These are phyloP conservation scores for Camellia granthamiana DNA, from an alignment of 148 eudicot species.

Conservation along the genomic window DNA sequence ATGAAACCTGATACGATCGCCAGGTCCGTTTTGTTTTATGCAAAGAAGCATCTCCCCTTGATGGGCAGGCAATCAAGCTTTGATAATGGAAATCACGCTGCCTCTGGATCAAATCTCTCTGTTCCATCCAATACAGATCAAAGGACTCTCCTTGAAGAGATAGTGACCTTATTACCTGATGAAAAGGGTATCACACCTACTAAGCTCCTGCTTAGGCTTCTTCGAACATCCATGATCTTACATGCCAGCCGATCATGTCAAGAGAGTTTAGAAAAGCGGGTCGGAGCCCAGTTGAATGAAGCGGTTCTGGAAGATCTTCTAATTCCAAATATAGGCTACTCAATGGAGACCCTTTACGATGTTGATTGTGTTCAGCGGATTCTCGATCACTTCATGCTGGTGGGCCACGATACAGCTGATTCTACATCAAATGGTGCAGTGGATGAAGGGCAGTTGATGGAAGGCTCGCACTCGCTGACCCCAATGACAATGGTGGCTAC, in stretches of 20 bases:
- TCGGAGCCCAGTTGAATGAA: constrained; percentile 51
- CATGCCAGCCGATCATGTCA: constrained; percentile 45
- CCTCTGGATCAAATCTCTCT: not conserved
- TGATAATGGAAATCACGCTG: constrained; percentile 16
- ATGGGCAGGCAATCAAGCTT: constrained; percentile 26
- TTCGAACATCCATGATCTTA: constrained; percentile 50
- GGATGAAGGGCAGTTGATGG: constrained; percentile 35
- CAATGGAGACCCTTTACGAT: constrained; percentile 54
- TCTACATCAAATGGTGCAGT: constrained; percentile 32
- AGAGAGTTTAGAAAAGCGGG: constrained; percentile 52
- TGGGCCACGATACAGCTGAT: constrained; percentile 28
- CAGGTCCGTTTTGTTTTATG: constrained; percentile 51
- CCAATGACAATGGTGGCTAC: constrained; percentile 57
- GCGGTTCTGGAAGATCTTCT: constrained; percentile 55
- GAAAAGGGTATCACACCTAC: constrained; percentile 57
- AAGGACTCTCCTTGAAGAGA: constrained; percentile 54
- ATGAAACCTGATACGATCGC: constrained; percentile 60
- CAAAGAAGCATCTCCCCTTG: constrained; percentile 42
- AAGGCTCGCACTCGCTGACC: constrained; percentile 36
- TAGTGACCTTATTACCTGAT: constrained; percentile 46
- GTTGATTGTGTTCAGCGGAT: constrained; percentile 68
- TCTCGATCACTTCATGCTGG: constrained; percentile 50
- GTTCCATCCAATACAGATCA: constrained; percentile 43
- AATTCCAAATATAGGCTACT: constrained; percentile 50
- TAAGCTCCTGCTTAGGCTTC: constrained; percentile 42